Base-by-base conservation (phyloP, 495 filamentous ascomycete genomes). In the Xylaria longipes region DNA sequence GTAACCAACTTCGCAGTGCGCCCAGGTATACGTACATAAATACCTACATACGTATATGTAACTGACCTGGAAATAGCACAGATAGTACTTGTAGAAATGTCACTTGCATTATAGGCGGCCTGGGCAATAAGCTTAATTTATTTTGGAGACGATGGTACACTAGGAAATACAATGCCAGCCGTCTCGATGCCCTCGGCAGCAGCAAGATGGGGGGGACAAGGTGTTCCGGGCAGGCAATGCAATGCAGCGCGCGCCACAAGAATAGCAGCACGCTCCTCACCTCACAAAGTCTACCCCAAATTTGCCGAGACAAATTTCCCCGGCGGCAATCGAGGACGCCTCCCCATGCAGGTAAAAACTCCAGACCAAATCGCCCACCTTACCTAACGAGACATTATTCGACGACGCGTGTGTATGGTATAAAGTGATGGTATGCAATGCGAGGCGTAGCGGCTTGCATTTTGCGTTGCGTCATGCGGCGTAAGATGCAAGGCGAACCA, bases 201-300 rank as follows among this genome's bases (percentile, higher is more conserved):
- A 57, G 48, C 45, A 31, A 41, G 31, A 39, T 57, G 50, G 52
- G 52, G 50, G 52, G 52, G 50, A 41, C 17, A 2, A 14, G 35
- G 8, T 60, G 35, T 46, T 68, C 50, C 22, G 66, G 50, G 66
- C 66, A 68, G 66, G 66, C 66, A 68, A 68, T 68, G 66, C 66
- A 46, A 68, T 68, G 66, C 37, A 68, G 60, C 52, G 52, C 66
- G 14, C 3, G n/a, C 20, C 12, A 52, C 50, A 20, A 45, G 50
- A 43, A 68, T 56, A 67, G 48, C 31, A 66, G 20, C 41, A 65
- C 60, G 29, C 37, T 37, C 8, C 5, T 20, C 25, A 33, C 35
- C 14, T 56, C 50, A 12, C 22, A n/a, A 62, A 41, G 37, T 37
- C 22, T 22, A 2, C n/a, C 31, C 25, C 39, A 25, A 45, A 64